phyloP scores from a whole-genome alignment of 192 early-diverging fungal species.

The Phycomyces nitens region DNA sequence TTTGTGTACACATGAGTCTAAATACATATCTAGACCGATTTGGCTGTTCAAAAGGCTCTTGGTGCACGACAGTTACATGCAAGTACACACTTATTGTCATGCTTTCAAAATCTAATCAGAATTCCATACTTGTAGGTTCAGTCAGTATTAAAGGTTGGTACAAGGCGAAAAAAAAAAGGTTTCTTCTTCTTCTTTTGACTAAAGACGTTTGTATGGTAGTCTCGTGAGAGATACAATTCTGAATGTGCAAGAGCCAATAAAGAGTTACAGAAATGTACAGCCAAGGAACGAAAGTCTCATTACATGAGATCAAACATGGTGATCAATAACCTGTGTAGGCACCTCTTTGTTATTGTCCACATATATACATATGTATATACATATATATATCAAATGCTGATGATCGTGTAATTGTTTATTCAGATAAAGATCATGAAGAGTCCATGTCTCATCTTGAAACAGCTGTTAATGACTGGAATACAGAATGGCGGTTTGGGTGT shows the following conservation, averaged over 20 bases:
- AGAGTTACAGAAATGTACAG: neutral
- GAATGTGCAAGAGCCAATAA: neutral
- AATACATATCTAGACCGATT: conserved; percentile 2
- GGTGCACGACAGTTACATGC: conserved; percentile 5
- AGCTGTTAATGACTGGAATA: conserved; percentile 12
- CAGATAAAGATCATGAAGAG: conserved; percentile 19
- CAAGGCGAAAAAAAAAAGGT: no score
- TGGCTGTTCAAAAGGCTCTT: conserved; percentile 4
- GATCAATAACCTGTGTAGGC: neutral
- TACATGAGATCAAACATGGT: neutral
- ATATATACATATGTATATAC: neutral
- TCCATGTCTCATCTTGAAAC: neutral
- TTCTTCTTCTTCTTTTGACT: no score
- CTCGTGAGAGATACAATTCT: neutral
- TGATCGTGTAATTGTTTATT: no score
- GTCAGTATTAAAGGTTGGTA: no score
- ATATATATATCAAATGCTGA: neutral
- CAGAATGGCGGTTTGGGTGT: conserved; percentile 6
- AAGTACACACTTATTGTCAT: neutral
- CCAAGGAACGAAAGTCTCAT: neutral
- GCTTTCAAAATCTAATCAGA: no score
- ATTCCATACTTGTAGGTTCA: no score
- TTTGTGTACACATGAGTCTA: neutral
- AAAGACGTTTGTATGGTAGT: neutral
- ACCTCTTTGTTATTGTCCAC: neutral